phyloP scores from a whole-genome alignment of 176 grass and related monocot genomes.

The Raddia distichophylla region DNA sequence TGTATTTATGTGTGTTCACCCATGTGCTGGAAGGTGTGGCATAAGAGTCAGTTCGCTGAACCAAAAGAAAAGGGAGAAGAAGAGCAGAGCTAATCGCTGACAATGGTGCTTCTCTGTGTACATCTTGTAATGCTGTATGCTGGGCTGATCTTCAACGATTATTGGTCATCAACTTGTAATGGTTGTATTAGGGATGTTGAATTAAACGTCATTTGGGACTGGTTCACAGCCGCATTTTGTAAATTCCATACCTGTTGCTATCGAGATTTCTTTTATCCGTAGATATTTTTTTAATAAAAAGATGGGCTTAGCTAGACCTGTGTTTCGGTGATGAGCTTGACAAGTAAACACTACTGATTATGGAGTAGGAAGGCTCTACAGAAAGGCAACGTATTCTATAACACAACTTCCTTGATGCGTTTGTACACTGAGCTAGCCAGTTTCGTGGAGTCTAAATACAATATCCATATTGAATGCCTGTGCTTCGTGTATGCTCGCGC shows the following conservation, averaged over 20 bases:
- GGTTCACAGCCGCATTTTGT: constrained; percentile 27
- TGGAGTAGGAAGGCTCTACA: no score
- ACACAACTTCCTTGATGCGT: no score
- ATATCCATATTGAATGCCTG: no score
- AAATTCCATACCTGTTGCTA: constrained; percentile 20
- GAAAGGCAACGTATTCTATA: no score
- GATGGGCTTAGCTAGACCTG: no score
- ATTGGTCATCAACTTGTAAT: neutral
- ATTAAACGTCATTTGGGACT: constrained; percentile 21
- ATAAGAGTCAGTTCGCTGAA: constrained; percentile 30
- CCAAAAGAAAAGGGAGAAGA: constrained; percentile 20
- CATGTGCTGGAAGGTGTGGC: constrained; percentile 42
- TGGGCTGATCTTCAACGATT: constrained; percentile 22
- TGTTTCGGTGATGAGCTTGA: no score
- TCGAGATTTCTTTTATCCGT: neutral
- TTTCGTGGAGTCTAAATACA: no score
- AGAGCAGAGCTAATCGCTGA: constrained; percentile 27
- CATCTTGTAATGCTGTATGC: constrained; percentile 25
- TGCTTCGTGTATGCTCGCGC: no score
- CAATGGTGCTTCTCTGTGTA: constrained; percentile 37
- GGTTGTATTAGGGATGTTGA: constrained; percentile 23
- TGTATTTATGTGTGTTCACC: constrained; percentile 48
- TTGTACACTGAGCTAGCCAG: no score
- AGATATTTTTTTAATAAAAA: neutral
- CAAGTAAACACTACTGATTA: no score